Evolutionary conservation across 2,329 filamentous ascomycete genomes (phyloP), one percentile per base, ranked within the genome.

Genomic region (Ophiocordyceps robertsii): DNA sequence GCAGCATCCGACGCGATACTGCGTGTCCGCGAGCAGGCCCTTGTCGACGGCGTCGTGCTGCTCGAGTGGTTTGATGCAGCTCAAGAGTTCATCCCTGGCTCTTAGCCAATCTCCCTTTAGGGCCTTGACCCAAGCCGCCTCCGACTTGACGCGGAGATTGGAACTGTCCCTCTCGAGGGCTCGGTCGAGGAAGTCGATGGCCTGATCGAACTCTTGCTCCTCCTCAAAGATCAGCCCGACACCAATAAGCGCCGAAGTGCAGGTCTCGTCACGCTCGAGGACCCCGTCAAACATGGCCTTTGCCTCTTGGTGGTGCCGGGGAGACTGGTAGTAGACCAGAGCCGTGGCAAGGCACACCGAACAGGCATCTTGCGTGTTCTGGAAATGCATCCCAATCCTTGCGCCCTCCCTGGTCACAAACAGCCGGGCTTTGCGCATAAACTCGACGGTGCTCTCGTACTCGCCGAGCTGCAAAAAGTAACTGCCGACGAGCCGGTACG

Each of bases 191-290:
- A 94, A 95, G 27, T 82, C 75, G 33, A 89, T 78, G 0, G 93
- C 92, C 53, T 86, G 73, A 38, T 75, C 70, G 53, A 85, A 95
- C 48, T 96, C 84, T 53, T 95, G 83, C 49, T 95, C 88, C 53
- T 96, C 92, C 60, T 95, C 88, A 38, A 89, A 82, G 35, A 98
- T 90, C 21, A 96, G 64, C 1, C 92, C 93, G 30, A 95, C 78
- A 1, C 92, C 92, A 38, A 96, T 84, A 47, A 98, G 68, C 3
- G 89, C 89, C 29, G 79, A 67, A 1, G 88, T 93, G 1, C 84
- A 89, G 3, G 75, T 77, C 2, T 80, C 73, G 44, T 93, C 87
- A 24, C 83, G 76, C 39, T 76, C 68, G 1, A 98, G 70, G 6
- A 96, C 84, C 29, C 75, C 75, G 51, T 95, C 80, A 51, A 98